Percentiles rank a stretch among this genome's conserved stretches.
phyloP scores from a whole-genome alignment of 495 filamentous ascomycete species.

The Terfezia claveryi region DNA sequence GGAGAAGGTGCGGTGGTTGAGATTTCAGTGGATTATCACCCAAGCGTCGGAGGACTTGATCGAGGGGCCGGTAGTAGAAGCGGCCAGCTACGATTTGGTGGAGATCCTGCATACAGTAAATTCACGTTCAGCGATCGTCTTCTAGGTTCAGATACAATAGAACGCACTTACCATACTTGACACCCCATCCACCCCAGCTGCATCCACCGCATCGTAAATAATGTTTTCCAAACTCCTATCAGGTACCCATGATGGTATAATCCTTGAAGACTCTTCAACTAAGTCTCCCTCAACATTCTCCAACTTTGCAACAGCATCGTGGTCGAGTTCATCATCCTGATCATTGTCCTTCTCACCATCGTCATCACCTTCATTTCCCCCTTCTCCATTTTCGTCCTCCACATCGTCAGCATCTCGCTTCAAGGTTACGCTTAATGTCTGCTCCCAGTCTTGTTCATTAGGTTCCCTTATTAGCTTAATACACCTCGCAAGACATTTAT shows the following conservation, averaged over 20 bases:
- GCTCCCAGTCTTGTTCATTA: conserved; percentile 37
- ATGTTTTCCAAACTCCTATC: conserved; percentile 27
- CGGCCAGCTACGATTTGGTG: conserved; percentile 26
- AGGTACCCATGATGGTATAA: conserved; percentile 33
- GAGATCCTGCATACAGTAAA: conserved; percentile 21
- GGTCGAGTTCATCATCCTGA: conserved; percentile 22
- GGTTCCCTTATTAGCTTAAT: conserved; percentile 58
- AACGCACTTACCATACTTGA: conserved; percentile 27
- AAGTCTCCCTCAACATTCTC: conserved; percentile 17
- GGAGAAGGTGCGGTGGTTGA: conserved; percentile 40
- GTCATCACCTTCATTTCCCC: conserved; percentile 14
- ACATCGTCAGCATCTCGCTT: conserved; percentile 19
- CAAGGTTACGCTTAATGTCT: conserved; percentile 27
- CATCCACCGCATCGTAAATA: conserved; percentile 31
- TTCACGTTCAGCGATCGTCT: conserved; percentile 1
- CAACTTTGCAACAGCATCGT: conserved; percentile 14
- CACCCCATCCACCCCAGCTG: conserved; percentile 29
- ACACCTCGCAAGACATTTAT: conserved; percentile 25
- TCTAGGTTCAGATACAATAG: not conserved
- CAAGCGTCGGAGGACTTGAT: conserved; percentile 32
- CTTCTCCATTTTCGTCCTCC: conserved; percentile 21
- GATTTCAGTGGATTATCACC: conserved; percentile 37
- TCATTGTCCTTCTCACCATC: conserved; percentile 9
- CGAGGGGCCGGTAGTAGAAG: conserved; percentile 36
- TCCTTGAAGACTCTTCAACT: conserved; percentile 9